Evolutionary conservation across 2,329 filamentous ascomycete genomes (phyloP), one percentile per base, ranked within the genome.

Genomic region (Aspergillus carbonarius): DNA sequence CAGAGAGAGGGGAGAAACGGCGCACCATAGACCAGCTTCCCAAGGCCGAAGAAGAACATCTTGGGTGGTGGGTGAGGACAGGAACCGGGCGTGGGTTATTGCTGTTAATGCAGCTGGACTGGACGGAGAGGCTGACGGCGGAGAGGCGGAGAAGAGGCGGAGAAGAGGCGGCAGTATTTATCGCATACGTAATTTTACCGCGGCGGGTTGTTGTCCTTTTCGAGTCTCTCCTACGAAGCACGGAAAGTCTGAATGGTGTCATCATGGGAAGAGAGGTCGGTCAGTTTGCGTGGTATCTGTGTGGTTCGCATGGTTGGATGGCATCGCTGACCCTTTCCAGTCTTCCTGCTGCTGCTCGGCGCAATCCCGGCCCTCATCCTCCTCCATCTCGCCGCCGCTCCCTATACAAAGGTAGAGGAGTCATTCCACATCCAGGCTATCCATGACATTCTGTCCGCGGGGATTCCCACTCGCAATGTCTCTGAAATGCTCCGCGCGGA

Each of bases 351-450:
- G 9, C 60, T 76, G 10, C 67, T 72, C 54, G 70, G 87, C 63
- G 76, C 87, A 51, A 79, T 92, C 58, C 89, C 90, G 1, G 73
- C 81, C 2, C 72, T 88, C 34, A 81, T 91, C 66, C 73, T 90
- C 59, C 56, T 89, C 55, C 91, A 96, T 74, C 85, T 96, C 56
- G 70, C 86, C 61, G 73, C 87, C 23, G 86, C 93, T 10, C 95
- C 95, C 0, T 93, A 96, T 79, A 97, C 93, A 58, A 99, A 99
- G 76, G 95, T 99, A 60, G 95, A 99, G 75, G 95, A 99, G 76
- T 98, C 93, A 0, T 98, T 99, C 84, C 96, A 96, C 74, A 86
- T 98, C 59, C 95, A 99, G 75, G 95, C 95, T 5, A 85, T 88
- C 3, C 95, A 98, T 75, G 95, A 99, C 74, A 89, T 99, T 35